Evolutionary conservation across 2,329 filamentous ascomycete genomes (phyloP).

Genomic region (Botrytis fabae): DNA sequence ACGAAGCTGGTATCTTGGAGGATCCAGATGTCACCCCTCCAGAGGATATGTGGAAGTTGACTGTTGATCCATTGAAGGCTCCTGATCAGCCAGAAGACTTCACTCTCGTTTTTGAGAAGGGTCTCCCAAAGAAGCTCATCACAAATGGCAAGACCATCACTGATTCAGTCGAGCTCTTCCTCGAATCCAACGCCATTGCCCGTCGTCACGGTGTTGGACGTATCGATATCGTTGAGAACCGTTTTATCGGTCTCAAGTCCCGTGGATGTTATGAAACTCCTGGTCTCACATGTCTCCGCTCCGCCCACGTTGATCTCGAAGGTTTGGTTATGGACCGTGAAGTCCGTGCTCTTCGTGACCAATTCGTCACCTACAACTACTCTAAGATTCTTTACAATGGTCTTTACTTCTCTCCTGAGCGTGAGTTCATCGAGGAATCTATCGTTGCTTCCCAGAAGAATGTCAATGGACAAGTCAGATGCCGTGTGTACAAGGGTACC

Average conservation of each 20-base stretch:
- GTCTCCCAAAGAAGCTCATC: conserved; percentile 68
- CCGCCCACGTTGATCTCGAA: conserved; percentile 56
- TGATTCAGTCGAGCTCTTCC: conserved; percentile 71
- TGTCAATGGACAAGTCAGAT: conserved; percentile 62
- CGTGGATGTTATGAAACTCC: conserved; percentile 73
- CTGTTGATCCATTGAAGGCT: conserved; percentile 66
- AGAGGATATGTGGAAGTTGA: conserved; percentile 78
- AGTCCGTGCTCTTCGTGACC: conserved; percentile 68
- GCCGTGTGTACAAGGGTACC: conserved; percentile 67
- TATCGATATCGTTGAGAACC: conserved; percentile 82
- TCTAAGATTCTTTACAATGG: conserved; percentile 61
- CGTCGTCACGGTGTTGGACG: conserved; percentile 73
- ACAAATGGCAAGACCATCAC: conserved; percentile 61
- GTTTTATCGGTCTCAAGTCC: conserved; percentile 77
- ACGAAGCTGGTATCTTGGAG: conserved; percentile 77
- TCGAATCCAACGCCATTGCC: conserved; percentile 69
- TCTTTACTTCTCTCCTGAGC: conserved; percentile 67
- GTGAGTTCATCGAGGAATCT: conserved; percentile 68
- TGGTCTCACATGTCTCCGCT: conserved; percentile 39
- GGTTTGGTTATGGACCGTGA: conserved; percentile 68
- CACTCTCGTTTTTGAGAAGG: conserved; percentile 71
- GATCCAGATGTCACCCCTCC: conserved; percentile 65
- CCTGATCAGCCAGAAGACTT: conserved; percentile 72
- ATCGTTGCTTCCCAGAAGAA: conserved; percentile 60
- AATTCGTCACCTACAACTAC: conserved; percentile 67